These are phyloP conservation scores for Penicillium brasilianum DNA, from an alignment of 2,329 filamentous ascomycete species.

Conservation along the genomic window DNA sequence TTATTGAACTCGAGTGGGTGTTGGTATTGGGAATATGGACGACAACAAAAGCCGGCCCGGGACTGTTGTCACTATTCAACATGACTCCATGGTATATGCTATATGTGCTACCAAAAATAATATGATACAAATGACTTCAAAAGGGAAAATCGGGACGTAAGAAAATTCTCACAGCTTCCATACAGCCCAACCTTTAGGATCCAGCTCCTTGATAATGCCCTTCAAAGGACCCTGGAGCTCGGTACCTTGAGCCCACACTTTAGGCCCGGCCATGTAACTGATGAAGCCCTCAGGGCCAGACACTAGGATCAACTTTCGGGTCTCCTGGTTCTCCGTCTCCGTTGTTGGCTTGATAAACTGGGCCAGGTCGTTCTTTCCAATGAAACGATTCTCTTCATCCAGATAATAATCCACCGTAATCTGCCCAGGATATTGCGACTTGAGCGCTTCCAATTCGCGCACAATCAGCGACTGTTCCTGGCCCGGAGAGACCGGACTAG, in stretches of 20 bases:
- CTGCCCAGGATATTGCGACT: constrained; percentile 59
- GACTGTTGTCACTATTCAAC: constrained; percentile 29
- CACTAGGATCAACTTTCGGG: constrained; percentile 69
- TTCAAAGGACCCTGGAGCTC: constrained; percentile 77
- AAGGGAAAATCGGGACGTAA: constrained; percentile 1
- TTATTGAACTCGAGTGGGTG: constrained; percentile 10
- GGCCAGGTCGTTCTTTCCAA: constrained; percentile 60
- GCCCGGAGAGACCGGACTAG: constrained; percentile 7
- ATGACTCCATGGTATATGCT: constrained; percentile 26
- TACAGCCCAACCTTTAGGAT: constrained; percentile 62
- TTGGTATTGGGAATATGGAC: constrained; percentile 19
- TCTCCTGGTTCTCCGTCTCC: constrained; percentile 32
- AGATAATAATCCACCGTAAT: constrained; percentile 76
- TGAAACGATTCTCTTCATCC: constrained; percentile 75
- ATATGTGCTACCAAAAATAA: constrained; percentile 20
- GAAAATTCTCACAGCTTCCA: constrained; percentile 58
- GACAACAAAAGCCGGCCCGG: constrained; percentile 9
- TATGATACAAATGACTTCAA: constrained; percentile 27
- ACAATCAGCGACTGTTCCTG: constrained; percentile 54
- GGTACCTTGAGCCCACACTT: constrained; percentile 72
- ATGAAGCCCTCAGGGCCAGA: constrained; percentile 94
- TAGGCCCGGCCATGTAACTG: constrained; percentile 76
- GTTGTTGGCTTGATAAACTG: constrained; percentile 34
- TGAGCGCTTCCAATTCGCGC: constrained; percentile 66
- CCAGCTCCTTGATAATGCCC: constrained; percentile 68